Evolutionary conservation across 208 protist genomes (phyloP), one percentile per base, ranked within the genome.

Genomic region (Acanthamoeba sp.): DNA sequence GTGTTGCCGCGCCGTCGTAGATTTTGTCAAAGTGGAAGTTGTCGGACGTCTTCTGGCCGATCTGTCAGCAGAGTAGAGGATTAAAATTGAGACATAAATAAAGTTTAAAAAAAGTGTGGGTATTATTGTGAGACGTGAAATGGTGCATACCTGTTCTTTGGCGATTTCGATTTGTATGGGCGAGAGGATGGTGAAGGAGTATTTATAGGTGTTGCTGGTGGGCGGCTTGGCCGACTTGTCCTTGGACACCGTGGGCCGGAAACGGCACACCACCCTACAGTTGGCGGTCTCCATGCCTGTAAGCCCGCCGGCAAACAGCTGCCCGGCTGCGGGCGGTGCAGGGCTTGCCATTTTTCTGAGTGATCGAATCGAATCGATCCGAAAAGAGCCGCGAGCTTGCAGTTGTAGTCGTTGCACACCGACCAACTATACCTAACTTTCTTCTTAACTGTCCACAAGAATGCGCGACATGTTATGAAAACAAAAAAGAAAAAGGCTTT

Each of bases 21-120:
- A 84, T 84, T 22, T 34, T 22, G 29, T 84, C 73, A 34, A 84
- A 84, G 73, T 84, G 73, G 73, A 84, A 84, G 73, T 45, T 84
- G 73, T 84, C 73, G 4, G 73, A 55, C 27, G n/a, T 34, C 40
- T 52, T 84, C 29, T 84, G 73, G 6, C 73, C 73, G 5, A 84
- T 84, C 73, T 84, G 55, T 14, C 45, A 48, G 6, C 45, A 48
- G 45, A n/a, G n/a, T n/a, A n/a, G n/a, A n/a, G n/a, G n/a, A n/a
- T n/a, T n/a, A 40, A 42, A 84, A 55, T 84, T 27, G 27, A 27
- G 6, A 12, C 12, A 84, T 22, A 84, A 84, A 52, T n/a, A 50
- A 84, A 84, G 3, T 1, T 80, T 27, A 66, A 27, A 20, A 34
- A 36, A 34, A 69, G 62, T 27, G 5, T 12, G 55, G 22, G 22